Base-by-base conservation (phyloP, 2,329 filamentous ascomycete genomes). In the Gliomastix tumulicola region DNA sequence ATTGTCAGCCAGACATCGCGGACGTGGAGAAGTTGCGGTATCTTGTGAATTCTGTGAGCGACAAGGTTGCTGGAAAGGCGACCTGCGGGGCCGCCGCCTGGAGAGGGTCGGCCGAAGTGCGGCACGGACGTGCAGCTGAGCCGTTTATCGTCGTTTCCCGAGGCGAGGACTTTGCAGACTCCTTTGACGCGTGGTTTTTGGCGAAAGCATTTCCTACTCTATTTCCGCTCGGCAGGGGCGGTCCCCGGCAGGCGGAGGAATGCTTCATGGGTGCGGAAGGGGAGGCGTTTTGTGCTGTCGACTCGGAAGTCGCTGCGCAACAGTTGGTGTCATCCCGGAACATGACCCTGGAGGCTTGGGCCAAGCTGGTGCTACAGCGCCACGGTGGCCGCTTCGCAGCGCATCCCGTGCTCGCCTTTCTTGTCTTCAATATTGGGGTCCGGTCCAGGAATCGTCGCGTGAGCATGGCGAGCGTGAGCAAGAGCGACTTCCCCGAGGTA, bases 121-220 rank as follows among this genome's bases (percentile, higher is more conserved):
- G 31, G 27, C 22, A 2, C 8, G 36, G 35, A n/a, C 10, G 6
- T 19, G 18, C 10, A 4, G 13, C 3, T 8, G 32, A 38, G 16
- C 39, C 30, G 5, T 35, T 36, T 30, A 44, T 41, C 18, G 32
- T 13, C 10, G 36, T 40, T n/a, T 41, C 25, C 4, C 34, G 40
- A 2, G 44, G 44, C 1, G 34, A 34, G 2, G 21, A 44, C 4
- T 43, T 43, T 19, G 42, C 42, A 30, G 42, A 46, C 31, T 27
- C 36, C 4, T 34, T 36, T 19, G 40, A 42, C 5, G 25, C 36
- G 9, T 20, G 15, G 15, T 42, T 44, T 32, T 44, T 46, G 12
- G 39, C 42, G 7, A 42, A 40, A 31, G 36, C 42, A 15, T 46
- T 44, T 10, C 44, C 42, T 5, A 46, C 28, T 1, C 20, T 43